These are phyloP conservation scores for Hyparrhenia diplandra DNA, from an alignment of 176 grass and related monocot species.

Conservation along the genomic window DNA sequence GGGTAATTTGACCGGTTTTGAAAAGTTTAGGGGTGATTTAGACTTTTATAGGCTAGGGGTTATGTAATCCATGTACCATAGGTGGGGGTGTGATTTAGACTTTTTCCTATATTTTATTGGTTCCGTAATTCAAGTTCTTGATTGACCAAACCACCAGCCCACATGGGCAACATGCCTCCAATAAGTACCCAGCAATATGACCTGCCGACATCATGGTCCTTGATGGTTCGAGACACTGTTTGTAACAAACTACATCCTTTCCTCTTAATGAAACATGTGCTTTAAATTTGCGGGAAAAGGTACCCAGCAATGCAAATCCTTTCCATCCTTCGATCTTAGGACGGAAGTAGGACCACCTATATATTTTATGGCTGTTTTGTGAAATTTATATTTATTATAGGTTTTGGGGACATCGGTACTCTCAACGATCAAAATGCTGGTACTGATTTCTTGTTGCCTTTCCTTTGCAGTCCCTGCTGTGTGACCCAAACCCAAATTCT, in stretches of 20 bases:
- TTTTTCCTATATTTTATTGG: conserved; percentile 12
- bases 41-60: no score
- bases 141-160: background rate
- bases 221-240: background rate
- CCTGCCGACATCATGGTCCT: background rate
- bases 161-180: background rate
- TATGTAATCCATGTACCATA: no score
- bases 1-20: no score
- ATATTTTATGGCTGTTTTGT: background rate
- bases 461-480: conserved; percentile 70
- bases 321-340: background rate
- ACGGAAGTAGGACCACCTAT: background rate
- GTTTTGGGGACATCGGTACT: background rate
- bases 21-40: no score
- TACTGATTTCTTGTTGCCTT: conserved; percentile 9
- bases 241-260: background rate
- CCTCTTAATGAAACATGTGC: background rate
- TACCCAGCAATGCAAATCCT: background rate
- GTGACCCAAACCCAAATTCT: conserved; percentile 91
- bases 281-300: background rate
- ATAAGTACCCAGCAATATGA: background rate
- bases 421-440: background rate
- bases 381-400: background rate
- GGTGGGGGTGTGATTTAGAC: no score
- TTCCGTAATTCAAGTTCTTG: background rate